Base-by-base conservation (phyloP, 2,329 filamentous ascomycete genomes). In the Colletotrichum sansevieriae region DNA sequence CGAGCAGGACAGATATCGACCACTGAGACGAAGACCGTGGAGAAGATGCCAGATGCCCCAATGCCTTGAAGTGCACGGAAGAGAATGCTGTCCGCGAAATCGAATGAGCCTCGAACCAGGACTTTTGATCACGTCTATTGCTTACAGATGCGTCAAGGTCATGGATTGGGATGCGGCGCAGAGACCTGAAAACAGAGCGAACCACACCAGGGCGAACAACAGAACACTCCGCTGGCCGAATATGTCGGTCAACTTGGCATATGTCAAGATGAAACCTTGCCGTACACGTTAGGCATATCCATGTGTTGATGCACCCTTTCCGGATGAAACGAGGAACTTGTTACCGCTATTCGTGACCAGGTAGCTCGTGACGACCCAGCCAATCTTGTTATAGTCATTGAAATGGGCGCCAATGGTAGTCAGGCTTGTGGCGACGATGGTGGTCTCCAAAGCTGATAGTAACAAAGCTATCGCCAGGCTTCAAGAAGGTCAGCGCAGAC, bases 31-130 rank as follows among this genome's bases (percentile, higher is more conserved):
- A 59, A 59, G 1, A 67, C 71, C 0, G 63, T 70, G 20, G 64
- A 47, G 41, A 55, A 64, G 7, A 64, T 58, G 1, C 61, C 51
- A 2, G 43, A 57, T 2, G 81, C 82, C 2, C 82, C 81, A 22
- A 79, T 71, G 20, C 82, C 82, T 65, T 77, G 78, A 37, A 83
- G 76, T 13, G 77, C 80, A 43, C 82, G 76, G 8, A 82, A 82
- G 7, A 83, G 68, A 54, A 85, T 85, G 10, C 56, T 59, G 56
- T 51, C 7, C 29, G 29, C 7, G 7, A 29, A 29, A 29, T 2
- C 29, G 29, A 29, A 9, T 29, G 9, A 29, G 29, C 29, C 7
- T 29, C 29, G 9, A 7, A 29, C 29, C 29, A 9, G 29, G 8
- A 29, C 29, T 29, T 29, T 29, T 29, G 29, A 29, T 29, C 29